phyloP scores from a whole-genome alignment of 768 basidiomycete species.

The Leucocoprinus sp. region DNA sequence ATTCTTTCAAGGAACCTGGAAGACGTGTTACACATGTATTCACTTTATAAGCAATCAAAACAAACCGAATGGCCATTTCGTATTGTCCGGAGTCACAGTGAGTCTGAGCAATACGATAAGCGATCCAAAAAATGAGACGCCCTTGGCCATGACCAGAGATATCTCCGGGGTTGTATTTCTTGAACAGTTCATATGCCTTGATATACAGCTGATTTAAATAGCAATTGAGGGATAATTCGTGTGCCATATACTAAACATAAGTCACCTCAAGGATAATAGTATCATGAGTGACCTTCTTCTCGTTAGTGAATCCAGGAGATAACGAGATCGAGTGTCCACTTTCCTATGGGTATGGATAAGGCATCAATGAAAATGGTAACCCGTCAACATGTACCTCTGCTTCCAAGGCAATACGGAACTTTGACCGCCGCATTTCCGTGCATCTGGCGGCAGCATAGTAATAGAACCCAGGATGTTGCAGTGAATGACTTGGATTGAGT shows the following conservation, averaged over 20 bases:
- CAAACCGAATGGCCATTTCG: conserved; percentile 81
- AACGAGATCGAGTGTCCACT: conserved; percentile 18
- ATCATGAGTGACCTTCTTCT: conserved; percentile 88
- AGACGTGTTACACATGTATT: neutral
- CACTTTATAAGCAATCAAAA: neutral
- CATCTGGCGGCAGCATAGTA: conserved; percentile 86
- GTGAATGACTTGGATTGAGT: conserved; percentile 69
- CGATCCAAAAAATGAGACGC: conserved; percentile 84
- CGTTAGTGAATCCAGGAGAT: conserved; percentile 76
- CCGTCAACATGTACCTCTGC: conserved; percentile 36
- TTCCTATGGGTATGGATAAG: conserved; percentile 14
- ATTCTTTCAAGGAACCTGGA: conserved; percentile 89
- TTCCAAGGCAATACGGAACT: conserved; percentile 53
- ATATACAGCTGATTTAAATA: conserved; percentile 64
- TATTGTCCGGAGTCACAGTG: conserved; percentile 76
- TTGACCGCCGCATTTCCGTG: conserved; percentile 64
- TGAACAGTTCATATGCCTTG: conserved; percentile 90
- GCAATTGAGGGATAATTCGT: neutral
- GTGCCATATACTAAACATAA: too few species aligned
- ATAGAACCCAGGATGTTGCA: conserved; percentile 91
- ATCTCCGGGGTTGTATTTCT: conserved; percentile 48
- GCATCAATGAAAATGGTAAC: conserved; percentile 1
- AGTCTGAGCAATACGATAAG: conserved; percentile 81
- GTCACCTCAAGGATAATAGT: conserved; percentile 75
- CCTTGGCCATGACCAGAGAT: conserved; percentile 46